These are phyloP conservation scores for Hortiboletus campestris DNA, from an alignment of 768 basidiomycete species.

Conservation along the genomic window DNA sequence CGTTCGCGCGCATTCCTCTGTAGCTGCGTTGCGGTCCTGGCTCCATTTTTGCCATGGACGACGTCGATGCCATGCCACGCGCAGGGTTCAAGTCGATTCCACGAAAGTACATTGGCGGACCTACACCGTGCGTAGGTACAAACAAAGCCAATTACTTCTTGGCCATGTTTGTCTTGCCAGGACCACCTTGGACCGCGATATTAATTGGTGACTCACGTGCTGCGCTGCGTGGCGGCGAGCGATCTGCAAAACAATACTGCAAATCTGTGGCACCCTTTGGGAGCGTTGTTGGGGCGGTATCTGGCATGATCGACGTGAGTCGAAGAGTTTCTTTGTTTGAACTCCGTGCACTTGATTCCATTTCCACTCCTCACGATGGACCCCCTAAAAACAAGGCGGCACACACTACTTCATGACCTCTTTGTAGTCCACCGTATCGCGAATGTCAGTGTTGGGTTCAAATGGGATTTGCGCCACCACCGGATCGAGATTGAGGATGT, in stretches of 20 bases:
- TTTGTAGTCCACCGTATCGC: conserved; percentile 95
- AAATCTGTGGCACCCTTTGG: no score
- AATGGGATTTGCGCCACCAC: conserved; percentile 90
- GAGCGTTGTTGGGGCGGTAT: no score
- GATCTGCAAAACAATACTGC: no score
- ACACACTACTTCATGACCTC: conserved; percentile 99
- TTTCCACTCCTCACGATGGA: conserved; percentile 5
- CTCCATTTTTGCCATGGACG: conserved; percentile 27
- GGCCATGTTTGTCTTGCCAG: no score
- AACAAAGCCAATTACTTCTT: no score
- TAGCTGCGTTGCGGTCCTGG: conserved; percentile 18
- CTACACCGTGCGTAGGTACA: no score
- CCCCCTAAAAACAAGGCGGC: conserved; percentile 37
- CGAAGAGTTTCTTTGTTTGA: no score
- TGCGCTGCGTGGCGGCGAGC: no score
- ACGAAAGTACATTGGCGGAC: background rate
- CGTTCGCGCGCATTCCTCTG: conserved; percentile 22
- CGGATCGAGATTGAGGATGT: conserved; percentile 96
- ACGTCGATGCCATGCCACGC: conserved; percentile 4
- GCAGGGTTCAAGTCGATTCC: background rate
- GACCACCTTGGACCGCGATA: no score
- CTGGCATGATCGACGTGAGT: no score
- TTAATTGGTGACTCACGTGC: no score
- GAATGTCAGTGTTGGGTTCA: conserved; percentile 95
- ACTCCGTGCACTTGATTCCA: no score